Base-by-base conservation (phyloP, 140 eudicot genomes). In the Erigeron philadelphicus region DNA sequence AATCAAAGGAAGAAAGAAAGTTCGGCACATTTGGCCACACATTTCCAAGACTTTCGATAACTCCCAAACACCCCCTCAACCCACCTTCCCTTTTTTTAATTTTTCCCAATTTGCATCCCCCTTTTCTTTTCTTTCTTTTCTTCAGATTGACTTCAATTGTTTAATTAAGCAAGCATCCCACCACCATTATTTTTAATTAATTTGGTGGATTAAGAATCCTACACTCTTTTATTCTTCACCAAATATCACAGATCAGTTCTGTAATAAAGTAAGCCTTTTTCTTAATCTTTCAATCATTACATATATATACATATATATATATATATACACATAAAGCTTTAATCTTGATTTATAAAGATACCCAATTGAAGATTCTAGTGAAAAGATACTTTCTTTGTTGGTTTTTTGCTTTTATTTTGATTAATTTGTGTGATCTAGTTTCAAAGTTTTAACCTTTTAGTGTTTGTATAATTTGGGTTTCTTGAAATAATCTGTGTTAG, bases 11-110 rank as follows among this genome's bases (percentile, higher is more conserved):
- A 71, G 58, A 50, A 73, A 71, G 19, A 52, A 56, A 68, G 72
- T 80, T 72, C 52, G 78, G 75, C 72, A 64, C 72, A 70, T 70
- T 71, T 81, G 82, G 82, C 87, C 81, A 41, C 68, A 65, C 67
- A 66, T 66, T 73, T 65, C 71, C 67, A 77, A 74, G 58, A 63
- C 82, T 67, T 76, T 77, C 65, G 81, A 72, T 55, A 72, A 67
- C 71, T 75, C 84, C 80, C 78, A 64, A 79, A 81, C 73, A 15
- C 56, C 78, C 78, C 68, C 64, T 70, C 82, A 78, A 76, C 65
- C 71, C 73, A 4, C 38, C 38, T 2, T 2, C 5, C 5, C 5
- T 19, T 19, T 38, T 61, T 16, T 47, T 73, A 57, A 76, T 5
- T 35, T 62, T 35, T 74, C 70, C 47, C 59, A 31, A 31, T 18